These are phyloP conservation scores for Phlebiopsis gigantea DNA, from an alignment of 768 basidiomycete genomes.

Conservation along the genomic window DNA sequence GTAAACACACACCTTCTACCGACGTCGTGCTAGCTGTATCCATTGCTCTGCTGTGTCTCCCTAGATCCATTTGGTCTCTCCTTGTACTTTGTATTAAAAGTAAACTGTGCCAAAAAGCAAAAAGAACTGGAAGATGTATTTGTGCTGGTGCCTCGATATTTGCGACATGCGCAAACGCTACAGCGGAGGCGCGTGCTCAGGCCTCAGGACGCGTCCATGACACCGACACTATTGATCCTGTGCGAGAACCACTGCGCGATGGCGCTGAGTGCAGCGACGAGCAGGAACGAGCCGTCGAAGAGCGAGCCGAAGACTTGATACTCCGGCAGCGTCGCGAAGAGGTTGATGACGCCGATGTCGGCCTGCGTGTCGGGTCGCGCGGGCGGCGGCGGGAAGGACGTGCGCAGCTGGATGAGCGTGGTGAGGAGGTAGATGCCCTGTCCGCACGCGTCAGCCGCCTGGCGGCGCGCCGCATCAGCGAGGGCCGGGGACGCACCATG, in stretches of 20 bases:
- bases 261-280: constrained; percentile 46
- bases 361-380: constrained; percentile 16
- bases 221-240: constrained; percentile 30
- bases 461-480: not conserved
- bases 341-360: constrained; percentile 31
- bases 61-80: constrained; percentile 9
- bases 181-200: too few relatives aligned
- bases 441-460: not conserved
- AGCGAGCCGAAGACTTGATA: constrained; percentile 70
- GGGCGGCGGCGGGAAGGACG: constrained; percentile 68
- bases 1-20: constrained; percentile 15
- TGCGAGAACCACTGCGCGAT: constrained; percentile 51
- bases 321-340: constrained; percentile 69
- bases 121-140: constrained; percentile 7
- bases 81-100: constrained; percentile 10
- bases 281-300: constrained; percentile 70
- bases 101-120: not conserved
- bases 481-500: constrained; percentile 49
- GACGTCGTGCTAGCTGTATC: constrained; percentile 9
- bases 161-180: not conserved
- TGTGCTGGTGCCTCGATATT: not conserved
- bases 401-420: constrained; percentile 76
- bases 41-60: constrained; percentile 13
- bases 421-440: constrained; percentile 82
- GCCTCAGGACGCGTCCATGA: constrained; percentile 6